Percentiles rank a stretch among this genome's conserved stretches.
Evolutionary conservation across 1,139 yeast species (phyloP).

Genomic region (Hansenula sp.): DNA sequence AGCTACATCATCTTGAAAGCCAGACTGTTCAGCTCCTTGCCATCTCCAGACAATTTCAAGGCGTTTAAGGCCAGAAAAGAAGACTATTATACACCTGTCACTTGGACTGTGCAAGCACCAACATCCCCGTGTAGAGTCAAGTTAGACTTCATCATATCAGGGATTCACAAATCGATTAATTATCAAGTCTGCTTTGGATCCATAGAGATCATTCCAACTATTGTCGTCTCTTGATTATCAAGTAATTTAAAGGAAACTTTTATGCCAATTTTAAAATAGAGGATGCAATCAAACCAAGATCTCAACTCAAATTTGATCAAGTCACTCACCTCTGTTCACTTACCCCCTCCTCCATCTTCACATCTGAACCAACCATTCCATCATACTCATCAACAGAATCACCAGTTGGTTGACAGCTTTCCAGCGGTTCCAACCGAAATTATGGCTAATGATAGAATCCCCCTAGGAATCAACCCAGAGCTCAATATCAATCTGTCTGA

Average conservation of each 20-base stretch:
- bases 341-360: slow-evolving; percentile 40
- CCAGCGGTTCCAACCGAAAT: background rate
- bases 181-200: too few relatives aligned
- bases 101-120: background rate
- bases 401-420: background rate
- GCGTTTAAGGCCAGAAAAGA: background rate
- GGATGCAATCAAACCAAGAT: slow-evolving; percentile 24
- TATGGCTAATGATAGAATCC: background rate
- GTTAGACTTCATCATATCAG: background rate
- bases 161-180: too few relatives aligned
- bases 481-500: background rate
- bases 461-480: background rate
- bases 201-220: too few relatives aligned
- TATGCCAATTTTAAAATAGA: too few relatives aligned
- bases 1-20: too few relatives aligned
- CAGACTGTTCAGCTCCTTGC: too few relatives aligned
- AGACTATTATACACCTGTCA: background rate
- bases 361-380: slow-evolving; percentile 7
- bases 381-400: background rate
- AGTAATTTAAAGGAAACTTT: too few relatives aligned
- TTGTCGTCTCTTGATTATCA: too few relatives aligned
- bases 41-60: background rate
- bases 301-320: slow-evolving; percentile 34
- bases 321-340: slow-evolving; percentile 37
- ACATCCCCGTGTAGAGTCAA: background rate